Evolutionary conservation across 2,329 filamentous ascomycete genomes (phyloP), one percentile per base, ranked within the genome.

Genomic region (Stemphylium beticola): DNA sequence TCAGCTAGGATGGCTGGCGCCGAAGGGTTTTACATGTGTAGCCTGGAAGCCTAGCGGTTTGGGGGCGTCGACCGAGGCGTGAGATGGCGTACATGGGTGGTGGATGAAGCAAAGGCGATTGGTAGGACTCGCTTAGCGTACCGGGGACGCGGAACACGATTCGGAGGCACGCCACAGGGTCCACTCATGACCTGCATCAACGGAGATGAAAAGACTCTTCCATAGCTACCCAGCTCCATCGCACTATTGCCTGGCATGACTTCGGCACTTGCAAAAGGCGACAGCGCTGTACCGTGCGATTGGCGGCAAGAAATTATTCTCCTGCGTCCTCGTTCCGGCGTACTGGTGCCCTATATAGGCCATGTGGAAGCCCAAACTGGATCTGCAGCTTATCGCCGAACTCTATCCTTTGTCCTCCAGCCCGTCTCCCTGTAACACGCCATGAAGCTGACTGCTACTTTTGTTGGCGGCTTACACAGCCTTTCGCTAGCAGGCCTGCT

Each of bases 171-270:
- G 18, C 15, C 15, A 24, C 26, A n/a, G 43, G 29, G 32, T 38
- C 44, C 32, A 47, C 55, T 31, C n/a, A 26, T 26, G 34, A 33
- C 41, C 46, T 50, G 55, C 50, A 54, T 32, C 36, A 39, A 55
- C 55, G 55, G 55, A 57, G 51, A 57, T 55, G 51, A 57, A 38
- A 34, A 53, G n/a, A 44, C 41, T 22, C 39, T 39, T 47, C 36
- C 34, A 10, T 36, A 18, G 8, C 33, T 24, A n/a, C 22, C 22
- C 32, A 41, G 45, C 37, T 44, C 39, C 45, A 49, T 38, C n/a
- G 33, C 40, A 36, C 53, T 53, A 41, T 44, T 48, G 39, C 41
- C 34, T 53, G 50, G 46, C 50, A 39, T 42, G 38, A 49, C 54
- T 49, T 54, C 49, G 54, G 54, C 44, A 49, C 24, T 50, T 34